Evolutionary conservation across 1,139 yeast genomes (phyloP), one percentile per base, ranked within the genome.

Genomic region (Kodamaea sp.): DNA sequence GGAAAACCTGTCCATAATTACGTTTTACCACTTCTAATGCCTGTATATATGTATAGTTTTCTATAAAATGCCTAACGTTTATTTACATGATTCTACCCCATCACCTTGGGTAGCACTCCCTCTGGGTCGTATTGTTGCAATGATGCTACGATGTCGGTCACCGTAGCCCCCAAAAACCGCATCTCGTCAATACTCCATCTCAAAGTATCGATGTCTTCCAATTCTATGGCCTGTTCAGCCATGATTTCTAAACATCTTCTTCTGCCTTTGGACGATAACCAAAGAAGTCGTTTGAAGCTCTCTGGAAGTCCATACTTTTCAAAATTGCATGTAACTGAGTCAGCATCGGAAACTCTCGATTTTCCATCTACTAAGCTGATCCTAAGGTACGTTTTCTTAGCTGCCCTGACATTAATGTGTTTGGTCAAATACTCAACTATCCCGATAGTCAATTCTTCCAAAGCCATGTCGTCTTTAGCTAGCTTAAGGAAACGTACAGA

Each of bases 161-260:
- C 37, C 6, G 55, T 46, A 31, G 60, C 43, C 2, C 75, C 75
- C 24, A 48, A 37, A 10, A 41, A 37, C 34, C 66, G 49, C 45
- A 67, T 50, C 43, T 66, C 71, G 5, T 54, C 51, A 6, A 63
- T 50, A 16, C 55, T 46, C 75, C 75, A 70, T 15, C 40, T 32
- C 3, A 63, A 30, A 5, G 57, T 46, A 7, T 42, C 46, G 3
- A 27, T 9, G 35, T 67, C 66, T 11, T 53, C 44, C 4, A 55
- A 57, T 18, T 34, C 30, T 3, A 58, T 26, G 1, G 72, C 62
- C 21, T 46, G 46, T 10, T 35, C 33, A 5, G 57, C 41, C 4
- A 65, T 53, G 2, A 47, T 38, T 14, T 43, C 41, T 25, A 57
- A 47, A 34, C 53, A 48, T 12, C 25, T 24, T 15, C 48, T 14